Evolutionary conservation across 225 moss, liverwort and hornwort species (phyloP).

Genomic region (Lunularia cruciata): DNA sequence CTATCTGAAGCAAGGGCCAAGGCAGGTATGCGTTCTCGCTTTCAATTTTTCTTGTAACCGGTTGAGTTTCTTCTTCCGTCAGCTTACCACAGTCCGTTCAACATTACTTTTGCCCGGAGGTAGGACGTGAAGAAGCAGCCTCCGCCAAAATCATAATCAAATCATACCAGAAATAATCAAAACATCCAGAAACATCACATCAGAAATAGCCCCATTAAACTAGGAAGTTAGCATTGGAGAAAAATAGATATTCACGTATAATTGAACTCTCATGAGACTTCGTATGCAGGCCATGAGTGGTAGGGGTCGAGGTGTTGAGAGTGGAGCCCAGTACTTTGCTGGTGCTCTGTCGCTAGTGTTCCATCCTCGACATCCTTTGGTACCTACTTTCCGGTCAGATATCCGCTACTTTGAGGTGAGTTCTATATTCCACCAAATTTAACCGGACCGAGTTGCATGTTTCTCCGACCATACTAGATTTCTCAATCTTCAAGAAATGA

Average conservation of each 20-base stretch:
- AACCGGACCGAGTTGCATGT: not conserved
- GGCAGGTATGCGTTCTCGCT: constrained; percentile 60
- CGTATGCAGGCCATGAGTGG: constrained; percentile 91
- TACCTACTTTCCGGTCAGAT: constrained; percentile 95
- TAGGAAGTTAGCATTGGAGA: no score
- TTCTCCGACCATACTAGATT: not conserved
- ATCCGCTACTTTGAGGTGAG: constrained; percentile 86
- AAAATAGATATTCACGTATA: no score
- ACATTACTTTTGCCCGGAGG: no score
- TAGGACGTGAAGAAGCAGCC: not conserved
- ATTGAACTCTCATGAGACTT: no score
- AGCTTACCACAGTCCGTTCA: no score
- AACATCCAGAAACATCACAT: no score
- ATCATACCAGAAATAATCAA: no score
- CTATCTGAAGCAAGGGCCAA: constrained; percentile 89
- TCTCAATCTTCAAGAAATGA: no score
- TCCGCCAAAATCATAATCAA: no score
- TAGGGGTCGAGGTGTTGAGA: constrained; percentile 64
- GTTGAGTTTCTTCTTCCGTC: not conserved
- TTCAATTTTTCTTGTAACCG: not conserved
- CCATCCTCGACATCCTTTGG: constrained; percentile 72
- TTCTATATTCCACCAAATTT: no score
- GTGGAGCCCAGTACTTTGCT: constrained; percentile 83
- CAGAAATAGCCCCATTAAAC: no score
- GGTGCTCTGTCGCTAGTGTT: constrained; percentile 91